Conservation (phyloP, 2,329 filamentous ascomycete species). For the Colletotrichum melonis region DNA sequence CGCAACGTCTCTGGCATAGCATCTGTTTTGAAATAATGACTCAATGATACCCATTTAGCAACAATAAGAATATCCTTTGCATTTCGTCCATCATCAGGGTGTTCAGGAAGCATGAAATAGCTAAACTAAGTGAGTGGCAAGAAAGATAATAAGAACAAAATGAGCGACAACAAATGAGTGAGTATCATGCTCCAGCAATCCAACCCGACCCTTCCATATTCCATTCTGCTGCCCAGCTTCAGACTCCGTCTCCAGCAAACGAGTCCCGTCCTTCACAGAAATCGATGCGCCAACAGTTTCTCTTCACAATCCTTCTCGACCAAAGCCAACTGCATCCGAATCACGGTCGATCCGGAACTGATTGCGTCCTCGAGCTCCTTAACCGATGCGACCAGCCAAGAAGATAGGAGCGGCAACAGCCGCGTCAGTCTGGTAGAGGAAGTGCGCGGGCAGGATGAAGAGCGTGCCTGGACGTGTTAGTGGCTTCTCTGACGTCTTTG, state of each 20-base stretch:
- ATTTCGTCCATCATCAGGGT: background rate
- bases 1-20: background rate
- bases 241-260: background rate
- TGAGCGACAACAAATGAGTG: background rate
- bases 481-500: background rate
- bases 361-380: background rate
- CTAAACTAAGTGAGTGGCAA: constrained; percentile 9
- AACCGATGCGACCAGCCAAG: constrained; percentile 38
- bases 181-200: background rate
- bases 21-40: constrained; percentile 4
- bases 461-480: constrained; percentile 41
- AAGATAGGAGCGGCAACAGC: constrained; percentile 39
- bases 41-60: constrained; percentile 26
- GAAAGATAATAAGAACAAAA: background rate
- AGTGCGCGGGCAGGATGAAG: constrained; percentile 48
- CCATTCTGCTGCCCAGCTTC: background rate
- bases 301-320: background rate
- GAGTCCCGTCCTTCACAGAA: too few species aligned
- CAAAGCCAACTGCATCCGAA: background rate
- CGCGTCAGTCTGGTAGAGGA: constrained; percentile 42
- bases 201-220: too few species aligned
- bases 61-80: background rate
- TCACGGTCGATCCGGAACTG: background rate
- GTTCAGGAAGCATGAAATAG: background rate
- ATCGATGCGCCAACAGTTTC: too few species aligned